Evolutionary conservation across 148 eudicot species (phyloP), one percentile per base, ranked within the genome.

Genomic region (Camellia granthamiana): DNA sequence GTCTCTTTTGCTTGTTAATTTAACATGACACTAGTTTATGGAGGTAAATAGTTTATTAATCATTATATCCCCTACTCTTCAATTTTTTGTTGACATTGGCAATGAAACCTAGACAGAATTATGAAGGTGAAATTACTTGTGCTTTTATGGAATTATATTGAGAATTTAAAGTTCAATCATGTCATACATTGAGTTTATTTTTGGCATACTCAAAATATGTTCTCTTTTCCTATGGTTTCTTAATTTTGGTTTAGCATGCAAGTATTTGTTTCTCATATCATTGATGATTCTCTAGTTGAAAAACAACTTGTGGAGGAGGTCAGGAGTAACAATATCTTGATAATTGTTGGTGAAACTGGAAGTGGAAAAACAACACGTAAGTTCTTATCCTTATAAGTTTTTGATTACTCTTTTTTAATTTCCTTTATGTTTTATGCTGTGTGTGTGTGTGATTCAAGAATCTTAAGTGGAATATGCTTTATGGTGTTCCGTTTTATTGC

Each of bases 321-420:
- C 80, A 84, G 83, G 59, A 89, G 86, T 21, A 88, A 94, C 79
- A 84, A 87, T 56, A 88, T 85, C 16, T 78, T 94, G 61, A 94
- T 96, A 70, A 91, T 96, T 89, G 98, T 96, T 81, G 99, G 99
- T 74, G 99, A 96, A 86, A 96, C 99, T 70, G 99, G 99, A 80
- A 96, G 98, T 79, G 99, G 99, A 65, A 96, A 96, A 86, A 96
- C 99, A 79, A 96, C 99, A 23, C 99, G 99, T 96, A 86, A 90
- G 97, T 87, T 54, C 4, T 30, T 30, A 30, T 30, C 38, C 38
- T 30, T 30, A 30, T 30, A 30, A 30, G 38, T 30, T 30, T 30
- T 30, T 30, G 38, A 30, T 1, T 30, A 30, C 38, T 30, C 38
- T 30, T 30, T 30, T 30, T 30, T 30, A 30, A 30, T 30, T 30